These are phyloP conservation scores for Hymenoscyphus salicellus DNA, from an alignment of 2,329 filamentous ascomycete species.

Conservation along the genomic window DNA sequence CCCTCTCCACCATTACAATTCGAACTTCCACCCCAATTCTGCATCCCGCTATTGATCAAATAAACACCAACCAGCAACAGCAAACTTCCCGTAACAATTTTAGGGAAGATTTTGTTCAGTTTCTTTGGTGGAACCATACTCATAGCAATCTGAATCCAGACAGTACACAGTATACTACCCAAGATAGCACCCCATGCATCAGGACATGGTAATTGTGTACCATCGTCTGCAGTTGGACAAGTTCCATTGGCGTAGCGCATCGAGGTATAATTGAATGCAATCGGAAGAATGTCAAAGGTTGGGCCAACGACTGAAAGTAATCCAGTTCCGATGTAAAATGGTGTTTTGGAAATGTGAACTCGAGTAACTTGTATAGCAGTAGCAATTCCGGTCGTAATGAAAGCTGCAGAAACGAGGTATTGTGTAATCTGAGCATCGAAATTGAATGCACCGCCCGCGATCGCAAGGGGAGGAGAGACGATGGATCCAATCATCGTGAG, in stretches of 20 bases:
- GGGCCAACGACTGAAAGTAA: conserved; percentile 67
- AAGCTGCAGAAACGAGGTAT: conserved; percentile 66
- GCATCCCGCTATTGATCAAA: conserved; percentile 59
- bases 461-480: conserved; percentile 59
- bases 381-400: conserved; percentile 65
- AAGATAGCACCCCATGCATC: conserved; percentile 65
- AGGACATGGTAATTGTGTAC: conserved; percentile 59
- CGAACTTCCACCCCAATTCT: conserved; percentile 66
- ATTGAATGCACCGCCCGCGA: conserved; percentile 57
- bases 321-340: conserved; percentile 63
- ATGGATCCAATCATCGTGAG: conserved; percentile 63
- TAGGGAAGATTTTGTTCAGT: conserved; percentile 63
- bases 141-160: conserved; percentile 59
- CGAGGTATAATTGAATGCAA: conserved; percentile 57
- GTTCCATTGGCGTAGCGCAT: conserved; percentile 65
- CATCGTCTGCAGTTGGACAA: conserved; percentile 55
- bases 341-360: conserved; percentile 60
- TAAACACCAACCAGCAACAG: conserved; percentile 65
- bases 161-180: conserved; percentile 49
- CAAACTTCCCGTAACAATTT: conserved; percentile 65
- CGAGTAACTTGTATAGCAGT: conserved; percentile 65
- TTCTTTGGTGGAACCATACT: conserved; percentile 60
- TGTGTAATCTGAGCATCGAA: conserved; percentile 52
- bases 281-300: conserved; percentile 64
- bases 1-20: conserved; percentile 50